A percentile compares a stretch with the other conserved stretches of the same genome.
phyloP scores from a whole-genome alignment of 1,284 basidiomycete species.

The Coriolopsis trogii region DNA sequence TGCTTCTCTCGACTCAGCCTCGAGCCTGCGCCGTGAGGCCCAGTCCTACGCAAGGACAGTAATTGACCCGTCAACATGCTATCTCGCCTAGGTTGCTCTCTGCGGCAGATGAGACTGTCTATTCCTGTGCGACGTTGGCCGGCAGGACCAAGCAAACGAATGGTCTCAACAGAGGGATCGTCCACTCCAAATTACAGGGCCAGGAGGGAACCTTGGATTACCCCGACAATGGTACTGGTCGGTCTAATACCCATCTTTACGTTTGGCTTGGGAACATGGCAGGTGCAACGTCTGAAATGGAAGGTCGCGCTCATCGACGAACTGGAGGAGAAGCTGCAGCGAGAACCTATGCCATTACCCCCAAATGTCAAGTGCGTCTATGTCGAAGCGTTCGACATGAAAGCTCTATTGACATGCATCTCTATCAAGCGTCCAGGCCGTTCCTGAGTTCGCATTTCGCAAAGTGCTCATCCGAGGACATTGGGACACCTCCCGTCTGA shows the following conservation, averaged over 20 bases:
- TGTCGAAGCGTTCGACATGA: background rate
- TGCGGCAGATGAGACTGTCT: background rate
- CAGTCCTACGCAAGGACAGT: background rate
- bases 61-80: too few relatives aligned
- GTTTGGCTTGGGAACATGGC: constrained; percentile 94
- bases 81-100: constrained; percentile 10
- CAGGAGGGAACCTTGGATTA: constrained; percentile 60
- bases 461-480: constrained; percentile 80
- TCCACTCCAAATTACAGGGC: constrained; percentile 47
- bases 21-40: background rate
- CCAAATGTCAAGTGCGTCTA: constrained; percentile 81
- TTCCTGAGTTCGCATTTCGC: constrained; percentile 88
- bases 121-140: background rate
- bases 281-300: constrained; percentile 91
- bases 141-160: constrained; percentile 4
- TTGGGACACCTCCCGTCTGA: constrained; percentile 77
- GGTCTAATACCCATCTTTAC: constrained; percentile 91
- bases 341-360: constrained; percentile 82
- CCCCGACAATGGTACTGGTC: constrained; percentile 77
- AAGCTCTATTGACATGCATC: too few relatives aligned
- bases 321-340: constrained; percentile 87
- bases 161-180: constrained; percentile 22
- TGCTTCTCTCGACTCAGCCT: background rate
- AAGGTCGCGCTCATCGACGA: constrained; percentile 95
- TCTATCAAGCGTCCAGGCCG: constrained; percentile 53